Base-by-base conservation (phyloP, 2,329 filamentous ascomycete genomes). In the Trichocomaceae sp. region DNA sequence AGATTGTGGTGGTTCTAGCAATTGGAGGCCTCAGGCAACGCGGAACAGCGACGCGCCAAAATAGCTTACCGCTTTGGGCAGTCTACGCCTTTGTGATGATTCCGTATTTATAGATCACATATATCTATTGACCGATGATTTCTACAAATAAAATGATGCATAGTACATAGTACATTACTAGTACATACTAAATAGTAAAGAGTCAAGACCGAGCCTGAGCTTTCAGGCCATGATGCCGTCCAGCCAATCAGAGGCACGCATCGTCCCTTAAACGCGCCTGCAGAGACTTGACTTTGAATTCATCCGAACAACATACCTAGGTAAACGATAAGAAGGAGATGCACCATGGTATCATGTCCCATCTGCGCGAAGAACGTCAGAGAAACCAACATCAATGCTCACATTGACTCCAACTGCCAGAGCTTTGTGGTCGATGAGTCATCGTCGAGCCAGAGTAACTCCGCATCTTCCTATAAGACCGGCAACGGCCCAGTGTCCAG, bases 321-420 rank as follows among this genome's bases (percentile, higher is more conserved):
- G n/a, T n/a, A n/a, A 22, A n/a, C 10, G 39, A 15, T 47, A n/a
- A 2, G 15, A 39, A 3, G 6, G n/a, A 2, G n/a, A 41, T 41
- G 39, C 39, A 42, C 31, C 52, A 74, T 74, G 78, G 87, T 95
- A 62, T 81, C 83, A 64, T 96, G 90, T 68, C 90, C 90, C 15
- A 88, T 91, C 61, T 96, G 90, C 76, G 79, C 82, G 66, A 86
- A 87, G 63, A 76, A 79, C 31, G 88, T 93, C 64, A 85, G 82
- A 61, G 75, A 85, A 60, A 74, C 77, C 65, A 79, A 85, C 60
- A 95, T 96, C 77, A 95, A 95, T 73, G 78, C 78, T 60, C 90
- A 96, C 71, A 82, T 96, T 68, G 90, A 96, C 73, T 90, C 87
- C 26, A 80, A 80, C 60, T 96, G 90, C 75, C 72, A 81, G 57